Evolutionary conservation across 1,284 basidiomycete species (phyloP).

Genomic region (Heterobasidion parviporum): DNA sequence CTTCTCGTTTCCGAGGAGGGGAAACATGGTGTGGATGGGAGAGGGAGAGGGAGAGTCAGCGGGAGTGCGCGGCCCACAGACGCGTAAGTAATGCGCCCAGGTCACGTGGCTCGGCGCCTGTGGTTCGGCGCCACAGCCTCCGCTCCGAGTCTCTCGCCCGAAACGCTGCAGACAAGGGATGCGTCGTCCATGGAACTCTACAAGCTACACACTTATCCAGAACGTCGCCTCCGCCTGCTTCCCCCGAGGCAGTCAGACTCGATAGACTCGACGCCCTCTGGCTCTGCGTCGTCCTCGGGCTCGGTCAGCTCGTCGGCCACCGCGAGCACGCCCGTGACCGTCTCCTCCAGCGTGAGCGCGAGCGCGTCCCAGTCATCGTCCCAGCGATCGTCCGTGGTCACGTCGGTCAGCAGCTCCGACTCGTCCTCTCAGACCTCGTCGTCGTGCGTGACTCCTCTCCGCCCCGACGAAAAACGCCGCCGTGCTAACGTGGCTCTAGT

Average conservation of each 20-base stretch:
- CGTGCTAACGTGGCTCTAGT: too few species aligned
- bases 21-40: slow-evolving; percentile 12
- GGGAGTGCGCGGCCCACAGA: not conserved
- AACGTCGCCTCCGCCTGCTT: not conserved
- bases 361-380: not conserved
- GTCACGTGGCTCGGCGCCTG: too few species aligned
- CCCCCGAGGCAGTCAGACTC: not conserved
- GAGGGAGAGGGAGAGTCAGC: slow-evolving; percentile 1
- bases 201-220: not conserved
- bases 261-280: not conserved
- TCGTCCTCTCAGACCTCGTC: not conserved
- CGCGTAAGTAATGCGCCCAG: too few species aligned
- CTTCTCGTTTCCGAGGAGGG: slow-evolving; percentile 38
- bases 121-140: too few species aligned
- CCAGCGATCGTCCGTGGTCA: not conserved
- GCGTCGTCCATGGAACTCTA: not conserved
- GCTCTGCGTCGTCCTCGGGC: not conserved
- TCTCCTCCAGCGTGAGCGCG: not conserved
- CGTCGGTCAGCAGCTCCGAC: not conserved
- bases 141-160: too few species aligned
- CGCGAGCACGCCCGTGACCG: not conserved
- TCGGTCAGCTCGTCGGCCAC: not conserved
- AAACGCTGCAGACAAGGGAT: not conserved
- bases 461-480: too few species aligned
- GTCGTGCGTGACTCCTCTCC: not conserved